Percentiles rank a stretch among this genome's conserved stretches.
Conservation (phyloP, 2,329 filamentous ascomycete genomes). For the Trichoderma sp. region DNA sequence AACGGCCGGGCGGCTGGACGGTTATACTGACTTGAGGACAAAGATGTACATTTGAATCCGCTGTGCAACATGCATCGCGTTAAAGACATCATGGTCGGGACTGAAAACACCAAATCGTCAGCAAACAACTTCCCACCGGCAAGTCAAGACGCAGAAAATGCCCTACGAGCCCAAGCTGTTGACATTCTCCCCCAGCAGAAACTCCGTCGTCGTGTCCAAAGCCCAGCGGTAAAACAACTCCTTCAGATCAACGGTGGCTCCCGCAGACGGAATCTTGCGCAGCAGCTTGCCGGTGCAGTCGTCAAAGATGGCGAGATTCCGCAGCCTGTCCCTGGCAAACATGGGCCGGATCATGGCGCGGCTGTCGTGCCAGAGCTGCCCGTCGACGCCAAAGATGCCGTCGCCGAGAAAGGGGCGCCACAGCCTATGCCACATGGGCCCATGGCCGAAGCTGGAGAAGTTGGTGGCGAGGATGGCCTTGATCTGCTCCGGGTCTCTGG, state of each 20-base stretch:
- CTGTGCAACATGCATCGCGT: conserved; percentile 71
- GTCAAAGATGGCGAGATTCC: conserved; percentile 60
- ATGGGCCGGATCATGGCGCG: conserved; percentile 57
- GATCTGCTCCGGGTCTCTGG: conserved; percentile 58
- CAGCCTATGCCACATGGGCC: conserved; percentile 45
- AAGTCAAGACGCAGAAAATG: neutral
- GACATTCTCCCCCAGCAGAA: conserved; percentile 64
- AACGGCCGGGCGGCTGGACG: neutral
- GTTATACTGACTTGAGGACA: conserved; percentile 41
- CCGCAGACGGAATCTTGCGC: conserved; percentile 57
- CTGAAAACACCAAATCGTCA: conserved; percentile 36
- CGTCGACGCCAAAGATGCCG: conserved; percentile 59
- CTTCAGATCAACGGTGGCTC: conserved; percentile 61
- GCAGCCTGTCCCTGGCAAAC: conserved; percentile 52
- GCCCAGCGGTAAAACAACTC: conserved; percentile 67
- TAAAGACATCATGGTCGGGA: conserved; percentile 62
- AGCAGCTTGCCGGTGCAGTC: conserved; percentile 60
- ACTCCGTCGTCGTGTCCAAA: conserved; percentile 67
- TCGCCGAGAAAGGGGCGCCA: conserved; percentile 55
- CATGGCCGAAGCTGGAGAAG: conserved; percentile 58
- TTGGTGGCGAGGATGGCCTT: conserved; percentile 59
- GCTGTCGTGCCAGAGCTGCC: conserved; percentile 56
- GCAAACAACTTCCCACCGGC: neutral
- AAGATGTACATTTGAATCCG: conserved; percentile 66
- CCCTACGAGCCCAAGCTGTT: conserved; percentile 48